Base-by-base conservation (phyloP, 768 basidiomycete genomes). In the Suillus placidus region DNA sequence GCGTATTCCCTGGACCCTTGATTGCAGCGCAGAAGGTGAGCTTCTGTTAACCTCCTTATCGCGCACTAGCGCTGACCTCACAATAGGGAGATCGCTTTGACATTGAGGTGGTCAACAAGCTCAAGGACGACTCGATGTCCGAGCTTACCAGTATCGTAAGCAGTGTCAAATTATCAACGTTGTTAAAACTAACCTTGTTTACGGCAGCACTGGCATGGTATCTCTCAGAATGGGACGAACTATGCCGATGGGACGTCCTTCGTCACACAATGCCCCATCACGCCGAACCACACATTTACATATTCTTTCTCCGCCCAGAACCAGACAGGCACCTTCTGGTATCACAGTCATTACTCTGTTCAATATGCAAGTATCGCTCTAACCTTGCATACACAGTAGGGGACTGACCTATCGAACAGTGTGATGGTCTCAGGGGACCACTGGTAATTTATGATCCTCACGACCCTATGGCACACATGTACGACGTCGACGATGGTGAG, bases 171-270 rank as follows among this genome's bases (percentile, higher is more conserved):
- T 30, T 10, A 18, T 51, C 43, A 8, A 69, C 10, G 16, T 52
- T 10, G 30, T 52, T 16, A 4, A 52, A 52, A 18, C 9, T 52
- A 2, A 12, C 20, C 38, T 43, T 34, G 26, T 52, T 6, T 8
- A 13, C 8, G 6, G 4, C 13, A 87, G 86, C 85, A 87, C 67
- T 87, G 84, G 84, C 86, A 87, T 69, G 85, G 86, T 2, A 71
- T 87, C 55, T 78, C 73, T 60, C 85, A 86, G 69, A 69, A 72
- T 1, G 63, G 67, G 4, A 80, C 81, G 7, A 82, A 79, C 63
- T 82, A 76, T 73, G 81, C 77, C 0, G 86, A 87, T 63, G 86
- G 86, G 12, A 67, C 76, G 2, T 71, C 74, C 3, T 75, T 73
- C 35, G 72, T 83, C 13, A 73, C 79, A 16, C 76, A 73, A 57